Conservation (phyloP, 345 rosid genomes). For the Syzygium grande region DNA sequence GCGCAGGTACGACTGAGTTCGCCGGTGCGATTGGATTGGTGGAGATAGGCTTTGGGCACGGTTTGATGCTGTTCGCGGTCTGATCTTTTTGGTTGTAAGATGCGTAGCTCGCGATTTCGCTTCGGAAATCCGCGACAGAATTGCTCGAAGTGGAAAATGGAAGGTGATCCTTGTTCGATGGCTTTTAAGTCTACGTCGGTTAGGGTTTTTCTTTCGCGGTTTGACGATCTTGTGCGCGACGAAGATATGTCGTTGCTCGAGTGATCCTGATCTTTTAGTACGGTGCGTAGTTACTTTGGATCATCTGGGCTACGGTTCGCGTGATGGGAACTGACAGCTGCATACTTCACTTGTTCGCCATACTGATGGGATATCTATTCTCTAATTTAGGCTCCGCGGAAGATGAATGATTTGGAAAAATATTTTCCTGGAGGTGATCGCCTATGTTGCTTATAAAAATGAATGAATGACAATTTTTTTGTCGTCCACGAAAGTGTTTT, state of each 20-base stretch:
- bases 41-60: not conserved
- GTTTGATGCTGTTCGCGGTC: not conserved
- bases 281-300: not conserved
- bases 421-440: too few relatives aligned
- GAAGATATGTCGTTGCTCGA: not conserved
- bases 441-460: too few relatives aligned
- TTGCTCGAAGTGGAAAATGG: not conserved
- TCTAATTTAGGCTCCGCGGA: not conserved
- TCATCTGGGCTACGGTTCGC: not conserved
- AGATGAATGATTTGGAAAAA: too few relatives aligned
- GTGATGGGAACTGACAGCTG: not conserved
- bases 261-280: not conserved
- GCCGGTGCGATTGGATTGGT: not conserved
- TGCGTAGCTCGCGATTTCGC: not conserved
- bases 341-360: not conserved
- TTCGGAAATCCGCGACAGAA: not conserved
- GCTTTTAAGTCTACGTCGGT: not conserved
- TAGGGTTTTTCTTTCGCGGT: not conserved
- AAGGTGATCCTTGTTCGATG: not conserved
- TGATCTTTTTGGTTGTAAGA: not conserved
- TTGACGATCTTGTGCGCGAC: not conserved
- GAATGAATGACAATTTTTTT: too few relatives aligned
- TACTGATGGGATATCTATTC: not conserved
- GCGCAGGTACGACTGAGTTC: not conserved
- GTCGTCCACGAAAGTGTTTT: too few relatives aligned